These are phyloP conservation scores for Naegleria fowleri DNA, from an alignment of 208 protist species.

Conservation along the genomic window DNA sequence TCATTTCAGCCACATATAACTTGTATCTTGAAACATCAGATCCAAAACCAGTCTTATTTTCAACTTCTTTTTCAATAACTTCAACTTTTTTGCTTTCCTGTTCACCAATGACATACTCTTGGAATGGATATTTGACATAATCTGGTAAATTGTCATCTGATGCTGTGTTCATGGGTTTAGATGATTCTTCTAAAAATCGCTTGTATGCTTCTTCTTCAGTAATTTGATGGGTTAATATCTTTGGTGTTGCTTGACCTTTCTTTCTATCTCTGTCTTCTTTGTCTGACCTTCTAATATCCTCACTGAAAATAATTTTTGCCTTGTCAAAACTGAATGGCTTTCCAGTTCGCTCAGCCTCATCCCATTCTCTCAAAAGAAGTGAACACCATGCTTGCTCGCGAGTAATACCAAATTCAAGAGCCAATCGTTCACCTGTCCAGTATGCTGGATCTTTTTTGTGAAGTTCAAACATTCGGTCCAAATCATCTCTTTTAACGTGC, in stretches of 20 bases:
- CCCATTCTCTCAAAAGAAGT: background rate
- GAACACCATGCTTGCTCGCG: background rate
- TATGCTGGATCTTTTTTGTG: slow-evolving; percentile 21
- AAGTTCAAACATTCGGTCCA: background rate
- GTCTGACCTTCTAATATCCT: background rate
- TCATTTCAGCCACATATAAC: slow-evolving; percentile 9
- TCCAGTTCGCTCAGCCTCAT: background rate
- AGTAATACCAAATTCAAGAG: background rate
- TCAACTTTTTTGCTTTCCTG: background rate
- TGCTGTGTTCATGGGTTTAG: background rate
- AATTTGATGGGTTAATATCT: background rate
- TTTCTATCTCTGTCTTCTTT: background rate
- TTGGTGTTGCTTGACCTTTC: background rate
- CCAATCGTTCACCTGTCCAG: slow-evolving; percentile 6
- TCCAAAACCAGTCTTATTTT: background rate
- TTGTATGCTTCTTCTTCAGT: background rate
- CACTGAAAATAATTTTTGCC: background rate
- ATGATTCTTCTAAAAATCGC: background rate
- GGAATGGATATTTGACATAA: slow-evolving; percentile 11
- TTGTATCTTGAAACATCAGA: background rate
- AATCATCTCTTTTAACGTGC: background rate
- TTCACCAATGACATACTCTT: background rate
- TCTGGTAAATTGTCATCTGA: slow-evolving; percentile 23
- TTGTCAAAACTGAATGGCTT: background rate
- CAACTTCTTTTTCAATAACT: background rate